A percentile compares a stretch with the other conserved stretches of the same genome.
These are phyloP conservation scores for Wallacemonas sp. DNA, from an alignment of 208 protist genomes.

Conservation along the genomic window DNA sequence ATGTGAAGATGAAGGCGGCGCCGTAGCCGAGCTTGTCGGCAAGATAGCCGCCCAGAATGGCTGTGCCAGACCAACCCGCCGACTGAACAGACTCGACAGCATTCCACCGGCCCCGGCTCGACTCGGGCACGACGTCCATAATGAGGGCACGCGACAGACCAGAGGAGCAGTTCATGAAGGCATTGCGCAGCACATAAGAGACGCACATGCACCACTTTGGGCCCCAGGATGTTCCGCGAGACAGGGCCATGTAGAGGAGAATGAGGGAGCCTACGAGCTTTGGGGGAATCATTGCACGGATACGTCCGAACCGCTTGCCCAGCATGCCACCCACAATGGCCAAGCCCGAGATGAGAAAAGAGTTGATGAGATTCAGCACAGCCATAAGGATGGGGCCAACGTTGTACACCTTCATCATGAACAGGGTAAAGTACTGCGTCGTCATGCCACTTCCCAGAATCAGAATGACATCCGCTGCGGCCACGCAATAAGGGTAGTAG, in stretches of 20 bases:
- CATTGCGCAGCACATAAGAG: conserved; percentile 52
- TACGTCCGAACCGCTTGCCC: conserved; percentile 46
- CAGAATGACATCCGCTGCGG: conserved; percentile 42
- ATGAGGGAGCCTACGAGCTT: conserved; percentile 48
- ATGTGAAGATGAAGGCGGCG: conserved; percentile 72
- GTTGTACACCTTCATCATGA: conserved; percentile 70
- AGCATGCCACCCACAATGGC: conserved; percentile 44
- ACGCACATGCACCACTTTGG: conserved; percentile 52
- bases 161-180: conserved; percentile 64
- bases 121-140: conserved; percentile 65
- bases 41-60: conserved; percentile 58
- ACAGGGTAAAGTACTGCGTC: conserved; percentile 71
- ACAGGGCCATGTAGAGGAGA: conserved; percentile 66
- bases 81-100: conserved; percentile 71
- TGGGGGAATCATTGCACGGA: conserved; percentile 43
- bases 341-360: conserved; percentile 45
- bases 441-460: conserved; percentile 73
- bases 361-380: conserved; percentile 43
- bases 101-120: conserved; percentile 56
- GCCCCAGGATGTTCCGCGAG: conserved; percentile 25
- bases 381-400: conserved; percentile 39
- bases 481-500: conserved; percentile 46
- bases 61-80: conserved; percentile 68
- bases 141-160: conserved; percentile 60
- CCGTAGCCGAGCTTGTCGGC: conserved; percentile 59